These are phyloP conservation scores for Dictyophora rubrovolvata DNA, from an alignment of 768 basidiomycete genomes.

Conservation along the genomic window DNA sequence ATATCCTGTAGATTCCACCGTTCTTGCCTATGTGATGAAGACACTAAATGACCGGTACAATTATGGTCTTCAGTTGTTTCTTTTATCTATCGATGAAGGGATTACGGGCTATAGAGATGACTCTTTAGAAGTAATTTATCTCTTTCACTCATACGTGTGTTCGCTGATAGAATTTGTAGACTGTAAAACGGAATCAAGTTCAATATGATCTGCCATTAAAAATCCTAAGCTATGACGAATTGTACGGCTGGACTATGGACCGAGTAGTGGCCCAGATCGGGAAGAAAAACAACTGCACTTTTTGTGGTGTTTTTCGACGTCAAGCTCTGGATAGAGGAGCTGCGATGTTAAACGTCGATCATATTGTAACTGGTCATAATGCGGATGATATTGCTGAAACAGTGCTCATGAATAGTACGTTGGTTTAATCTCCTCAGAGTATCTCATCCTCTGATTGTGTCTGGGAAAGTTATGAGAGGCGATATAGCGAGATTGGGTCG, in stretches of 20 bases:
- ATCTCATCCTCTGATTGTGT: constrained; percentile 1
- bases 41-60: constrained; percentile 86
- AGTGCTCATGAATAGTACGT: constrained; percentile 94
- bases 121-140: constrained; percentile 61
- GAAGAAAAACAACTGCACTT: constrained; percentile 97
- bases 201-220: constrained; percentile 94
- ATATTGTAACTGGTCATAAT: constrained; percentile 98
- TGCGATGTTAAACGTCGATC: constrained; percentile 77
- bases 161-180: constrained; percentile 36
- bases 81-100: constrained; percentile 96
- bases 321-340: constrained; percentile 96
- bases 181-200: constrained; percentile 92
- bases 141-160: neutral
- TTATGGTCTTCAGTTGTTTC: constrained; percentile 83
- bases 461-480: constrained; percentile 78
- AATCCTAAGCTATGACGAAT: constrained; percentile 89
- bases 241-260: constrained; percentile 99
- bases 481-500: constrained; percentile 91
- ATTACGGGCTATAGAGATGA: constrained; percentile 98
- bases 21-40: constrained; percentile 95
- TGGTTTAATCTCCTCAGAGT: neutral
- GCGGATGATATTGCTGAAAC: constrained; percentile 99
- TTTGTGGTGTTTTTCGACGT: constrained; percentile 94
- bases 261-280: constrained; percentile 90
- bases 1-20: constrained; percentile 73